Base-by-base conservation (phyloP, 2,329 filamentous ascomycete species). In the Verticillium isaacii region DNA sequence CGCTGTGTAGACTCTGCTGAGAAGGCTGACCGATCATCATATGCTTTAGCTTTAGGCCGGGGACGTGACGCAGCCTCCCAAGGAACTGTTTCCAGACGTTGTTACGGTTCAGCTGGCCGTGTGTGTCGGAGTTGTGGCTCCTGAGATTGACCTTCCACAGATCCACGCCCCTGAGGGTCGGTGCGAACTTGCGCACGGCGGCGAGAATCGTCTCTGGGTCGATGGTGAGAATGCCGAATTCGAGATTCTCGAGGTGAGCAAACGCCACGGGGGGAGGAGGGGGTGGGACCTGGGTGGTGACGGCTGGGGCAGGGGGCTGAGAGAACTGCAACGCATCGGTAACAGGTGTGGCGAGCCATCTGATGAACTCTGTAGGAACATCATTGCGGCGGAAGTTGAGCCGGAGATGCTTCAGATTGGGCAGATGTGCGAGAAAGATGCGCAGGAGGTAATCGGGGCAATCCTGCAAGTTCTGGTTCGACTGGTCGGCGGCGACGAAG, bases 351-450 rank as follows among this genome's bases (percentile, higher is more conserved):
- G 68, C 72, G 11, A 82, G 68, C 79, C 74, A 84, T 14, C 66
- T 32, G 2, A 84, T 61, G 12, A 84, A 65, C 1, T 69, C 66
- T 0, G 69, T 65, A 2, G 69, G 60, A 3, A 67, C 60, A 5
- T 61, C 19, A 4, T 59, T 62, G 8, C 37, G 11, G 14, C 67
- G 65, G 34, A 83, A 80, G 66, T 87, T 87, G 54, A 87, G 68
- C 2, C 85, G 78, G 5, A 88, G 73, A 66, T 84, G 80, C 34
- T 76, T 75, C 6, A 88, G 63, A 19, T 81, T 80, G 3, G 71
- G 63, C 1, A 76, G 69, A 32, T 70, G 70, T 1, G 68, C 67
- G 5, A 85, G 69, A 57, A 84, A 83, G 17, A 65, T 65, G 12
- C 70, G 66, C 1, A 77, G 63, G 41, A 67, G 57, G 64, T 66